Conservation (phyloP, 495 filamentous ascomycete genomes). For the Trichoderma asperelloides region DNA sequence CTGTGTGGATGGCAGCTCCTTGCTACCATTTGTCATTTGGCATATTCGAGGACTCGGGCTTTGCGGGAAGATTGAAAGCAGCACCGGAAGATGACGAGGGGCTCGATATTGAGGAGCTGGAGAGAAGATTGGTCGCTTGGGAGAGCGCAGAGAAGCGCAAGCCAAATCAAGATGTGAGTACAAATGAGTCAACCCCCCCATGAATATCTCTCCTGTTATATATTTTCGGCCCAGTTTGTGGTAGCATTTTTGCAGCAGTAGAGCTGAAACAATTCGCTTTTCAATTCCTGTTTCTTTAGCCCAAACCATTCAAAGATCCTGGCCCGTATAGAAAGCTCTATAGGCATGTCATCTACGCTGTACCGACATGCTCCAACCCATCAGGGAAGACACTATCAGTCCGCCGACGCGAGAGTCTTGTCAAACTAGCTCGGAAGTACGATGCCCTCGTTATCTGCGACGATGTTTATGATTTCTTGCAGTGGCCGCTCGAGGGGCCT, state of each 20-base stretch:
- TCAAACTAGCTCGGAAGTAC: constrained; percentile 58
- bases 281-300: not conserved
- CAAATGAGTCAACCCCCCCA: not conserved
- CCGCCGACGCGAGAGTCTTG: constrained; percentile 48
- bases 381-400: constrained; percentile 65
- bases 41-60: constrained; percentile 73
- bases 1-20: constrained; percentile 72
- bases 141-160: constrained; percentile 24
- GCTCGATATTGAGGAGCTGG: constrained; percentile 53
- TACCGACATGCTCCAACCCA: constrained; percentile 77
- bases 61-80: constrained; percentile 49
- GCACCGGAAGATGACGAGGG: constrained; percentile 70
- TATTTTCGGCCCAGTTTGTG: not conserved
- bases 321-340: constrained; percentile 55
- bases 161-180: constrained; percentile 11
- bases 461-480: constrained; percentile 86
- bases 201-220: not conserved
- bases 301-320: constrained; percentile 23
- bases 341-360: constrained; percentile 73
- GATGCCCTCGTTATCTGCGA: constrained; percentile 76
- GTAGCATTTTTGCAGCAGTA: not conserved
- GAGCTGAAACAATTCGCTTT: not conserved
- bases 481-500: constrained; percentile 44
- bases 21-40: constrained; percentile 70
- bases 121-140: constrained; percentile 29